Conservation (phyloP, 345 rosid species). For the Salix dunnii region DNA sequence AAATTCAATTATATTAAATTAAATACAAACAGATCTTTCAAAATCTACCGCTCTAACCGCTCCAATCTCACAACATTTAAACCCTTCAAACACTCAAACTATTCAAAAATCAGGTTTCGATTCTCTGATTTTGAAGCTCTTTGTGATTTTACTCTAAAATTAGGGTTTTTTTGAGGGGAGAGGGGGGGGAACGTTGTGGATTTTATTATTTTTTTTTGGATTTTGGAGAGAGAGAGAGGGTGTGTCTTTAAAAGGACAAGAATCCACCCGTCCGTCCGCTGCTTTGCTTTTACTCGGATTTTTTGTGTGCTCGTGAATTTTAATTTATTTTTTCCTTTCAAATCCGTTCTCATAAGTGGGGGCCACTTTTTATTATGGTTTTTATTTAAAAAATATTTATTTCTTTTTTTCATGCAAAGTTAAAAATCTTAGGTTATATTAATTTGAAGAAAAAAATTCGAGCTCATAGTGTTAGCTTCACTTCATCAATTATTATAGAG, state of each 20-base stretch:
- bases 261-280: not conserved
- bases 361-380: not conserved
- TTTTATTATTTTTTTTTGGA: not conserved
- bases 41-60: conserved; percentile 13
- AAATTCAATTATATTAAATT: not conserved
- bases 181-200: not conserved
- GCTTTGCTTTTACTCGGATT: not conserved
- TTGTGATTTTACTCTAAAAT: not conserved
- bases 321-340: not conserved
- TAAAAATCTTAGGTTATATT: not conserved
- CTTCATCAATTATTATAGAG: too few relatives aligned
- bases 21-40: conserved; percentile 24
- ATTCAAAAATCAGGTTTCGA: not conserved
- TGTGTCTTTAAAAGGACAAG: not conserved
- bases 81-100: conserved; percentile 15
- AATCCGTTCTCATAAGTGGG: not conserved
- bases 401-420: not conserved
- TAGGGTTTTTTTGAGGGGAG: conserved; percentile 24
- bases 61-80: conserved; percentile 35
- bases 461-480: too few relatives aligned
- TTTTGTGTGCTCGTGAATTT: not conserved
- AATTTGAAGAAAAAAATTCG: too few relatives aligned
- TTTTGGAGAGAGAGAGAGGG: not conserved
- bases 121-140: not conserved
- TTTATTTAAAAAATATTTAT: not conserved